Evolutionary conservation across 257 asterid genomes (phyloP).

Genomic region (Gardenia jasminoides): DNA sequence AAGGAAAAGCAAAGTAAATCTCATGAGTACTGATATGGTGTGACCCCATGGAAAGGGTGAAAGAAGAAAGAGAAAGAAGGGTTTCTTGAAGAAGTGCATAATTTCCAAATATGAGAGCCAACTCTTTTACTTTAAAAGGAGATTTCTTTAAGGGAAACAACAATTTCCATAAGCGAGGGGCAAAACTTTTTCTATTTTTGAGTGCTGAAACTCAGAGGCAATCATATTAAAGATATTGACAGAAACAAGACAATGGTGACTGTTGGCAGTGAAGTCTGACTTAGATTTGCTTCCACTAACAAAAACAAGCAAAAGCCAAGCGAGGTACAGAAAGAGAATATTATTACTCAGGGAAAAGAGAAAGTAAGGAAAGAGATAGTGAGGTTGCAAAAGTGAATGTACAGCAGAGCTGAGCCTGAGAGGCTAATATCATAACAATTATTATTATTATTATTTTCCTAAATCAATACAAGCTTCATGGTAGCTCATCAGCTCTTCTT

Average conservation of each 20-base stretch:
- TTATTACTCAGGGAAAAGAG: slow-evolving; percentile 58
- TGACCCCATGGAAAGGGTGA: slow-evolving; percentile 1
- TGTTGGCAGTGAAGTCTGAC: slow-evolving; percentile 35
- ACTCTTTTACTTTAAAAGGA: slow-evolving; percentile 42
- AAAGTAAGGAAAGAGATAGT: slow-evolving; percentile 21
- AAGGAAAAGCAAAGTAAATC: too few relatives aligned
- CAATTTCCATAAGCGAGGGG: slow-evolving; percentile 42
- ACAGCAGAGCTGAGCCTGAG: background rate
- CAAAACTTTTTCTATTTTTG: slow-evolving; percentile 41
- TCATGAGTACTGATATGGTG: background rate
- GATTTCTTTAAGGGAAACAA: slow-evolving; percentile 50
- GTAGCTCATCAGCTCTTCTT: background rate
- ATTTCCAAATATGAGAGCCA: slow-evolving; percentile 42
- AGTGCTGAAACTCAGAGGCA: slow-evolving; percentile 24
- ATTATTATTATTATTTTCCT: too few relatives aligned
- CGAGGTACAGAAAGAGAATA: slow-evolving; percentile 45
- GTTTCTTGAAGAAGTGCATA: slow-evolving; percentile 50
- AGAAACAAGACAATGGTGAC: slow-evolving; percentile 51
- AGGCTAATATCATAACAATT: background rate
- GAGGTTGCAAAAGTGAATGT: background rate
- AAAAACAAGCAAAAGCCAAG: slow-evolving; percentile 48
- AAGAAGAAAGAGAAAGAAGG: slow-evolving; percentile 2
- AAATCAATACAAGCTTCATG: slow-evolving; percentile 2
- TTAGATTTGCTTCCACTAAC: slow-evolving; percentile 51
- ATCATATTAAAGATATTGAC: slow-evolving; percentile 57